Percentiles rank a stretch among this genome's conserved stretches.
These are phyloP conservation scores for Solanum appendiculatum DNA, from an alignment of 257 asterid genomes.

Conservation along the genomic window DNA sequence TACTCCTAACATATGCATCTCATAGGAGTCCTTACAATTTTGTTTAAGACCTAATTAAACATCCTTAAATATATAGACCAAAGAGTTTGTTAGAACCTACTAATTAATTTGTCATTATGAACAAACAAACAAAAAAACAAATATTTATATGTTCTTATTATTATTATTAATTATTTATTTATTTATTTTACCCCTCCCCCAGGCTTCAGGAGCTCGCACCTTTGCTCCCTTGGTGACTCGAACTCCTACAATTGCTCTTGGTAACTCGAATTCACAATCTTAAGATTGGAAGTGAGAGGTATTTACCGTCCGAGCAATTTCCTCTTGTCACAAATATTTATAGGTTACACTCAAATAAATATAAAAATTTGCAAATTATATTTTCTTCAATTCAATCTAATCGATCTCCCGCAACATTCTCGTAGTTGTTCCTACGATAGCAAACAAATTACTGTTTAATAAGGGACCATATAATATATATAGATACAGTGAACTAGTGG, in stretches of 20 bases:
- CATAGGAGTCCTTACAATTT: not conserved
- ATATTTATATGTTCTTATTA: no score
- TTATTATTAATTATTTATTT: no score
- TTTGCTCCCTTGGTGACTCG: no score
- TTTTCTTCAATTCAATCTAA: not conserved
- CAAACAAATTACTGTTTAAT: not conserved
- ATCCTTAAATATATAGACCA: no score
- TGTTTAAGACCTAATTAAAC: not conserved
- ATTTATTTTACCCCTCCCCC: no score
- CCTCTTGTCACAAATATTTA: not conserved
- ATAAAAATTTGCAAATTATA: not conserved
- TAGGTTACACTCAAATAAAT: not conserved
- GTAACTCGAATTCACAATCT: no score
- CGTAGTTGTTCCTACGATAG: not conserved
- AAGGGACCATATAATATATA: not conserved
- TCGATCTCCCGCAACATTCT: not conserved
- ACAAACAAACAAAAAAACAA: not conserved
- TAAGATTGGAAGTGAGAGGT: no score
- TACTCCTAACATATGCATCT: no score
- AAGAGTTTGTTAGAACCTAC: not conserved
- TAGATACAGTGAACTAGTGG: not conserved
- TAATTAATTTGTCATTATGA: not conserved
- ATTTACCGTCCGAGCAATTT: no score
- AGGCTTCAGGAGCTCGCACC: no score
- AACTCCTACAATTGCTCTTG: no score